These are phyloP conservation scores for Colletotrichum sublineola DNA, from an alignment of 2,329 filamentous ascomycete genomes.

Conservation along the genomic window DNA sequence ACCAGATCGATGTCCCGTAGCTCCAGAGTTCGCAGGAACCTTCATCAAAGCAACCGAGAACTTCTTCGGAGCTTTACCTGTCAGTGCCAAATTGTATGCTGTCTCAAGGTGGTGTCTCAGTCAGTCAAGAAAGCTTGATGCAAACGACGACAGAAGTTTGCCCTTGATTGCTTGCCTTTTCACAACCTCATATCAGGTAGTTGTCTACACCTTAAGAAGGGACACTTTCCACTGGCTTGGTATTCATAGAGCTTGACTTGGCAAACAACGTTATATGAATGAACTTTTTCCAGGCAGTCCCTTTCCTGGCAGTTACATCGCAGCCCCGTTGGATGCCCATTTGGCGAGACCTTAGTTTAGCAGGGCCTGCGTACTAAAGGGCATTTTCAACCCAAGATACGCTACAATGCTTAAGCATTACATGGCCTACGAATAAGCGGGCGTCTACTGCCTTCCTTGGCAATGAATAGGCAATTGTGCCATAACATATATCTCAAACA, in stretches of 20 bases:
- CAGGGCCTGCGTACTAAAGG: neutral
- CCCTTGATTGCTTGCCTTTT: slow-evolving; percentile 22
- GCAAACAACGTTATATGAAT: too few relatives aligned
- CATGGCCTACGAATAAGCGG: neutral
- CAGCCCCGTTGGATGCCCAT: too few relatives aligned
- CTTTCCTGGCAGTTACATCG: too few relatives aligned
- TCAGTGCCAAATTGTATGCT: neutral
- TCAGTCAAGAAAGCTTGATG: slow-evolving; percentile 37
- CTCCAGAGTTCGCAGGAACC: slow-evolving; percentile 29
- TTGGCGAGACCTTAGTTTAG: neutral
- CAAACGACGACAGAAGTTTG: slow-evolving; percentile 37
- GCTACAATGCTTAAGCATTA: neutral
- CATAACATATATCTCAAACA: neutral
- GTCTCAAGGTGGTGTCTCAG: slow-evolving; percentile 40
- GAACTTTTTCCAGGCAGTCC: neutral
- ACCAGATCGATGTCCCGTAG: slow-evolving; percentile 24
- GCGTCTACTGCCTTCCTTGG: neutral
- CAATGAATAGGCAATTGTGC: neutral
- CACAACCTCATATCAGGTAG: neutral
- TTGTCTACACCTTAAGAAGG: neutral
- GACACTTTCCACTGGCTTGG: neutral
- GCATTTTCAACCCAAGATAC: neutral
- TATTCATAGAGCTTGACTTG: neutral
- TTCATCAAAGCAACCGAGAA: slow-evolving; percentile 28
- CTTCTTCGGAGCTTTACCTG: slow-evolving; percentile 32